A percentile compares a stretch with the other conserved stretches of the same genome.
phyloP scores from a whole-genome alignment of 108 stramenopile genomes.

The Stephanodiscus triporus region DNA sequence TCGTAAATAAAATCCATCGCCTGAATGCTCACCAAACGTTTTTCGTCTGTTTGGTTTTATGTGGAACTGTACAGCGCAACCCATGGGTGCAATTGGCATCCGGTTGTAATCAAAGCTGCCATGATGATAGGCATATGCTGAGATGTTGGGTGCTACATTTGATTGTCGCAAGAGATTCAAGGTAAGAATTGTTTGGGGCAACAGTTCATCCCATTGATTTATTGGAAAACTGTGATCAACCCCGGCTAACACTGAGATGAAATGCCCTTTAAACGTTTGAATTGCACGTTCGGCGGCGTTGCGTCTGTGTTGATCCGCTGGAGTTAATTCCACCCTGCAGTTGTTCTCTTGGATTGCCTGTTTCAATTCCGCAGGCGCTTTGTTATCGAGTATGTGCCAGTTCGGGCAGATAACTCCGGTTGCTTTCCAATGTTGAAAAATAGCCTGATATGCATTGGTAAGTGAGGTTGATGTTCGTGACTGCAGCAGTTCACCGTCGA shows the following conservation, averaged over 20 bases:
- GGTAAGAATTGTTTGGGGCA: too few species aligned
- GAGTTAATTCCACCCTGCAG: slow-evolving; percentile 32
- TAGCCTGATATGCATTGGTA: slow-evolving; percentile 6
- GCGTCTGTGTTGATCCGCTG: slow-evolving; percentile 40
- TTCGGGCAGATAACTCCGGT: not conserved
- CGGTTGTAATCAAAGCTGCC: slow-evolving; percentile 45
- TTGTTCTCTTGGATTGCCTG: not conserved
- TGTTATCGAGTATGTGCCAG: too few species aligned
- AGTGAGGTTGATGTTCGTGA: not conserved
- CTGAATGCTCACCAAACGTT: slow-evolving; percentile 16
- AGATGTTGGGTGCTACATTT: too few species aligned
- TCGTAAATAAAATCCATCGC: slow-evolving; percentile 20
- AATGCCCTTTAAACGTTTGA: slow-evolving; percentile 42
- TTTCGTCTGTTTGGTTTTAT: slow-evolving; percentile 22
- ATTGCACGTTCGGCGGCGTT: slow-evolving; percentile 60
- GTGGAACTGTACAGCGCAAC: slow-evolving; percentile 36
- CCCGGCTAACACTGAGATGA: slow-evolving; percentile 23
- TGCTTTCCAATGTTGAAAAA: too few species aligned
- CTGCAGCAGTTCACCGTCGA: slow-evolving; percentile 6
- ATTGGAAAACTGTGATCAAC: slow-evolving; percentile 17
- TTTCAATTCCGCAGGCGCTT: not conserved
- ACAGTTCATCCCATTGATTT: too few species aligned
- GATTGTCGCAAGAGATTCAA: slow-evolving; percentile 27
- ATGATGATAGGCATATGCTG: not conserved
- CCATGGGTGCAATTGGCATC: slow-evolving; percentile 53